These are phyloP conservation scores for Neurospora tetraspora DNA, from an alignment of 495 filamentous ascomycete species.

Conservation along the genomic window DNA sequence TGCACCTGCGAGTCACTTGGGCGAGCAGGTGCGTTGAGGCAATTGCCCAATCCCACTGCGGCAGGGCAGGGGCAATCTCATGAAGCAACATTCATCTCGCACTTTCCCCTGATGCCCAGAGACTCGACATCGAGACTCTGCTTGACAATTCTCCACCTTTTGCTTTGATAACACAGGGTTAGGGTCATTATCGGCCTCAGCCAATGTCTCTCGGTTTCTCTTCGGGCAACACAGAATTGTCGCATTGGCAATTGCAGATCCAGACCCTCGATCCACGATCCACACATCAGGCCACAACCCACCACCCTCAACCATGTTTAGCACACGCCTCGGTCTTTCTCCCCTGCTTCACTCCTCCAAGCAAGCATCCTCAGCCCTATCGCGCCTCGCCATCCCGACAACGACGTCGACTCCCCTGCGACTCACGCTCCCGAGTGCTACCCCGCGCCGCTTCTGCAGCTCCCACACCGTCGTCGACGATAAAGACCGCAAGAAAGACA, in stretches of 20 bases:
- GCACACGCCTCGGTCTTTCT: neutral
- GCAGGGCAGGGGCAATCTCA: neutral
- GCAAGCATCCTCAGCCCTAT: neutral
- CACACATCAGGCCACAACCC: neutral
- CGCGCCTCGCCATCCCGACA: neutral
- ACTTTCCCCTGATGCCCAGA: neutral
- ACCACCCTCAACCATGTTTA: neutral
- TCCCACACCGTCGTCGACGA: neutral
- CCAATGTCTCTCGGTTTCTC: neutral
- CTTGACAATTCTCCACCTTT: neutral
- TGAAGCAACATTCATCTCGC: neutral
- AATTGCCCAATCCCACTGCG: neutral
- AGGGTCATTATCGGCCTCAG: neutral
- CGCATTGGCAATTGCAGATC: neutral
- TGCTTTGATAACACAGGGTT: neutral
- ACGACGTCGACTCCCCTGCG: neutral
- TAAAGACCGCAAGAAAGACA: constrained; percentile 20
- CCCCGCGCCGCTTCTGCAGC: neutral
- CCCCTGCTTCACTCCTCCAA: neutral
- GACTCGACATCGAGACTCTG: neutral
- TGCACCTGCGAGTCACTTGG: neutral
- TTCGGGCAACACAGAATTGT: neutral
- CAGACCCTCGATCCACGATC: neutral
- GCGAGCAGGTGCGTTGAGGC: neutral
- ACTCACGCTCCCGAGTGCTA: neutral